A percentile compares a stretch with the other conserved stretches of the same genome.
phyloP scores from a whole-genome alignment of 208 protist genomes.

The Crithidia fasciculata region DNA sequence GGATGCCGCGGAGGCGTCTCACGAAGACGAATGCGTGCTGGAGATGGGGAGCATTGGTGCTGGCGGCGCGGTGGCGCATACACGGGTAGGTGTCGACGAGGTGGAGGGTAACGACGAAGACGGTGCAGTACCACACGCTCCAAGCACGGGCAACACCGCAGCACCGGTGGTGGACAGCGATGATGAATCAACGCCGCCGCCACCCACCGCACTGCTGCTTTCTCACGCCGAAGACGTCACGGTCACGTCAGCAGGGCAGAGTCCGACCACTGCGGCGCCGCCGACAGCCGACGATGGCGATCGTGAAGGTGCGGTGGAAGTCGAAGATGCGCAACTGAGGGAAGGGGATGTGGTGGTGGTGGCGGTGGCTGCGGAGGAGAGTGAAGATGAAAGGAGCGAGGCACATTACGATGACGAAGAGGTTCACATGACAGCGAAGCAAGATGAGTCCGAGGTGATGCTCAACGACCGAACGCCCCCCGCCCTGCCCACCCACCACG shows the following conservation, averaged over 20 bases:
- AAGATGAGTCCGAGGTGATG: too few species aligned
- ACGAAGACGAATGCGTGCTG: too few species aligned
- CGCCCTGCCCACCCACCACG: background rate
- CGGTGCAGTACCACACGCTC: background rate
- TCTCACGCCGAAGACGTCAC: slow-evolving; percentile 13
- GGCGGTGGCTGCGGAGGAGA: background rate
- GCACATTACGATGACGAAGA: background rate
- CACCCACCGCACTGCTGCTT: slow-evolving; percentile 7
- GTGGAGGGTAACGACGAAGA: too few species aligned
- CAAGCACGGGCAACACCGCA: background rate
- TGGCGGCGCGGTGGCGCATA: too few species aligned
- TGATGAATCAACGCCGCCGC: background rate
- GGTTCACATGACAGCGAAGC: background rate
- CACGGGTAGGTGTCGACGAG: too few species aligned
- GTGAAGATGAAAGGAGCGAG: background rate
- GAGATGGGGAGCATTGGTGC: too few species aligned
- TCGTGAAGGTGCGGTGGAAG: background rate
- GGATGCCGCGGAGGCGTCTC: too few species aligned
- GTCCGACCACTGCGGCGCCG: background rate
- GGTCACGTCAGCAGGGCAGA: slow-evolving; percentile 2
- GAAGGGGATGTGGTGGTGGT: background rate
- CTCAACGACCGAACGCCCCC: too few species aligned
- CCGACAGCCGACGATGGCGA: background rate
- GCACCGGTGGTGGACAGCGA: background rate
- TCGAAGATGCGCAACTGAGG: background rate